phyloP scores from a whole-genome alignment of 495 filamentous ascomycete species.

The Xylaria intraflava region DNA sequence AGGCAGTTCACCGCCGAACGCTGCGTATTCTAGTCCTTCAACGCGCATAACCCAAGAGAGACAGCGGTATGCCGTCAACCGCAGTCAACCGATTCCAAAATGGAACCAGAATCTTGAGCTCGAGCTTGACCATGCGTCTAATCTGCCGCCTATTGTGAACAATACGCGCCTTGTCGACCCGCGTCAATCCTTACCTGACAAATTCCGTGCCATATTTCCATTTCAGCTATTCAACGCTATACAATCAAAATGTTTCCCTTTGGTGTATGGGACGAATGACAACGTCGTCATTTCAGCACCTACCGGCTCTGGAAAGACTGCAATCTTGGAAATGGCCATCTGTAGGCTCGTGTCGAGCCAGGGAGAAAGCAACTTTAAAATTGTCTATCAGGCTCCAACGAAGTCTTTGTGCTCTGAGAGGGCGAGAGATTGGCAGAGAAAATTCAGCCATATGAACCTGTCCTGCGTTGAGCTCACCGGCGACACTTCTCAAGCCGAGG shows the following conservation, averaged over 20 bases:
- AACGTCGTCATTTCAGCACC: conserved; percentile 88
- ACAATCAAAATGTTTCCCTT: conserved; percentile 78
- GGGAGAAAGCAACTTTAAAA: conserved; percentile 70
- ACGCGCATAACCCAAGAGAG: conserved; percentile 27
- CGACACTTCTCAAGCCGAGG: conserved; percentile 72
- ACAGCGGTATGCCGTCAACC: conserved; percentile 7
- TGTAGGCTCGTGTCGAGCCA: conserved; percentile 63
- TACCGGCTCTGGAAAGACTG: conserved; percentile 92
- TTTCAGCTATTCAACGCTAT: conserved; percentile 85
- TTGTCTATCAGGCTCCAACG: conserved; percentile 91
- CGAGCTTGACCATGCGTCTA: conserved; percentile 20
- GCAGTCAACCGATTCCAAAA: conserved; percentile 9
- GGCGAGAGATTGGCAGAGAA: conserved; percentile 73
- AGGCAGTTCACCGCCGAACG: conserved; percentile 29
- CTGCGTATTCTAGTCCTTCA: conserved; percentile 35
- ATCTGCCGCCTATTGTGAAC: conserved; percentile 38
- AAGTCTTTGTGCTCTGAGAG: conserved; percentile 88
- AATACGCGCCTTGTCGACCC: conserved; percentile 71
- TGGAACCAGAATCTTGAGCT: conserved; percentile 13
- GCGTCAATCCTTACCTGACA: conserved; percentile 63
- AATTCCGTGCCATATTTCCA: conserved; percentile 66
- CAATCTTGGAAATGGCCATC: conserved; percentile 84
- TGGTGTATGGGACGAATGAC: conserved; percentile 65
- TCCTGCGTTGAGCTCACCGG: conserved; percentile 84
- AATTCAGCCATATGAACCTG: conserved; percentile 69